phyloP scores from a whole-genome alignment of 495 filamentous ascomycete genomes.

The Neurospora sp. region DNA sequence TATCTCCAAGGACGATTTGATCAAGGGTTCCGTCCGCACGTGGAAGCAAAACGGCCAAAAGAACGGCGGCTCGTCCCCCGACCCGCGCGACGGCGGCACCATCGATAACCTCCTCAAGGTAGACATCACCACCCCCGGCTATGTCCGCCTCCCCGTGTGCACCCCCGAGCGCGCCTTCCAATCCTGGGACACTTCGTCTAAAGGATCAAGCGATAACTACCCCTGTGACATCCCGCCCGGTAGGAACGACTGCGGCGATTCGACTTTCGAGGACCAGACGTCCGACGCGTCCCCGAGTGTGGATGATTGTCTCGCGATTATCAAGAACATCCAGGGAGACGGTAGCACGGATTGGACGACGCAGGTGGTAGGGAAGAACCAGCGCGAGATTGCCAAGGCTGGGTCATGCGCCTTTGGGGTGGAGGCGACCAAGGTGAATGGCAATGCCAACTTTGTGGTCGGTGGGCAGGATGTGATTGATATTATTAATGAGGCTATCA shows the following conservation, averaged over 20 bases:
- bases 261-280: neutral
- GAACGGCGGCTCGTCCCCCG: slow-evolving; percentile 15
- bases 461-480: neutral
- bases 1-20: slow-evolving; percentile 16
- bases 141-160: slow-evolving; percentile 25
- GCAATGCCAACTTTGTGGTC: neutral
- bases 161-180: slow-evolving; percentile 13
- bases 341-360: neutral
- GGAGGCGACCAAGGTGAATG: neutral
- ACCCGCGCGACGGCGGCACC: slow-evolving; percentile 11
- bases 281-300: neutral
- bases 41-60: slow-evolving; percentile 17
- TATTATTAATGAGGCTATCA: neutral
- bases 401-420: neutral
- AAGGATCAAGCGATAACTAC: neutral
- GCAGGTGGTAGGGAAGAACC: neutral
- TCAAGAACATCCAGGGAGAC: neutral
- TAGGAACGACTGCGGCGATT: neutral
- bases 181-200: slow-evolving; percentile 9
- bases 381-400: neutral
- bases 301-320: neutral
- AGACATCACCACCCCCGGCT: slow-evolving; percentile 21
- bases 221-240: neutral
- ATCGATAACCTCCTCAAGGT: slow-evolving; percentile 10
- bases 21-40: slow-evolving; percentile 21